These are phyloP conservation scores for Kurtzmaniella cleridarum DNA, from an alignment of 805 yeast genomes.

Conservation along the genomic window DNA sequence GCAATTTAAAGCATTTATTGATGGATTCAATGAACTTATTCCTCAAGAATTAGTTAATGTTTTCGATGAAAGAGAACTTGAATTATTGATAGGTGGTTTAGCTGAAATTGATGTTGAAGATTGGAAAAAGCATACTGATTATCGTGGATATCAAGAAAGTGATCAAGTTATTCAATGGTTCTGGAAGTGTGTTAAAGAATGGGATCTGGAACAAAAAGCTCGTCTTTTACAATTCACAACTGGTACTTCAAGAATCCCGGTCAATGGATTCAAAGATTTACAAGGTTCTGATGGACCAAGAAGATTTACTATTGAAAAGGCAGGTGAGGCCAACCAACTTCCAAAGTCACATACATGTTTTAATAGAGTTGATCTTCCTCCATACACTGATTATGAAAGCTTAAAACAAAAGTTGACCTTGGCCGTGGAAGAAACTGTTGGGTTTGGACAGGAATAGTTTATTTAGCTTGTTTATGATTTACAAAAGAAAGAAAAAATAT, in stretches of 20 bases:
- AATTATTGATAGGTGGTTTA: slow-evolving; percentile 94
- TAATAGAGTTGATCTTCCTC: slow-evolving; percentile 97
- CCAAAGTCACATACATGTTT: slow-evolving; percentile 99
- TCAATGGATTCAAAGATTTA: slow-evolving; percentile 95
- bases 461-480: background rate
- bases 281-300: slow-evolving; percentile 99
- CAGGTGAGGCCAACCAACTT: slow-evolving; percentile 87
- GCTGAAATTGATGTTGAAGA: slow-evolving; percentile 97
- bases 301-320: slow-evolving; percentile 96
- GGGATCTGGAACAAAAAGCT: slow-evolving; percentile 97
- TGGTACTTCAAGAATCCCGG: slow-evolving; percentile 98
- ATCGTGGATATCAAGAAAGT: slow-evolving; percentile 93
- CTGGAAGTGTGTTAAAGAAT: slow-evolving; percentile 88
- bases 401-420: slow-evolving; percentile 85
- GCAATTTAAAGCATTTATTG: slow-evolving; percentile 93
- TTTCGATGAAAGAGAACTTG: slow-evolving; percentile 96
- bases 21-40: slow-evolving; percentile 94
- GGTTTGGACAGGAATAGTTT: slow-evolving; percentile 90
- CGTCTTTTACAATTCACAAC: slow-evolving; percentile 95
- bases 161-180: slow-evolving; percentile 98
- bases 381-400: slow-evolving; percentile 77
- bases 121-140: slow-evolving; percentile 98
- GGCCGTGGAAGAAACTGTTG: slow-evolving; percentile 98
- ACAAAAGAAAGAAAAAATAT: background rate
- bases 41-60: slow-evolving; percentile 96